Evolutionary conservation across 1,284 basidiomycete species (phyloP), one percentile per base, ranked within the genome.

Genomic region (Athelia psychrophila): DNA sequence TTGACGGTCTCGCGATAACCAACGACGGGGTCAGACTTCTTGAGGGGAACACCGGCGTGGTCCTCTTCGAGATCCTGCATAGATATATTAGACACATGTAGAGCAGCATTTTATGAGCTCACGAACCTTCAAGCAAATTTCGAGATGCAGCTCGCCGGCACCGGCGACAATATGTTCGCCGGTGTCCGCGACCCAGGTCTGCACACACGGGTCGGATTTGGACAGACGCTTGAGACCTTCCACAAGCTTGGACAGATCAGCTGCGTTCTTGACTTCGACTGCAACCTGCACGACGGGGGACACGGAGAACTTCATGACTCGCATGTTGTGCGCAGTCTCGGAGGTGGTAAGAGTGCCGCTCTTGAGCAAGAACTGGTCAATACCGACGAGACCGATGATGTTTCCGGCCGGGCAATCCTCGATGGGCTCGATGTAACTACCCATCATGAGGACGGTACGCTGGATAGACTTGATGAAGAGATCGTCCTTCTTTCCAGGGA

Each of bases 351-450:
- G 86, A 60, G 97, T 99, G 76, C 97, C 96, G 63, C 86, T 94
- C 87, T 99, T 99, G 76, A 99, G 90, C 79, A 99, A 79, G 92
- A 98, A 99, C 79, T 99, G 97, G 79, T 99, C 97, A 67, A 99
- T 92, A 83, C 97, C 97, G 77, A 99, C 96, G 69, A 99, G 91
- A 86, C 97, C 97, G 62, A 95, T 78, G 66, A 99, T 98, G 85
- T 99, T 99, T 70, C 97, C 97, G 60, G 95, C 88, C 45, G 96
- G 97, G 77, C 96, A 98, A 68, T 99, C 97, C 79, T 99, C 97
- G 64, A 99, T 97, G 59, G 97, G 93, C 75, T 99, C 96, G 68
- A 98, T 91, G 74, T 92, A 91, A 74, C 97, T 93, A 76, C 97
- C 97, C 97, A 99, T 99, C 97, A 99, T 99, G 73, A 99, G 84